Conservation (phyloP, 2,329 filamentous ascomycete genomes). For the Ilyonectria destructans region DNA sequence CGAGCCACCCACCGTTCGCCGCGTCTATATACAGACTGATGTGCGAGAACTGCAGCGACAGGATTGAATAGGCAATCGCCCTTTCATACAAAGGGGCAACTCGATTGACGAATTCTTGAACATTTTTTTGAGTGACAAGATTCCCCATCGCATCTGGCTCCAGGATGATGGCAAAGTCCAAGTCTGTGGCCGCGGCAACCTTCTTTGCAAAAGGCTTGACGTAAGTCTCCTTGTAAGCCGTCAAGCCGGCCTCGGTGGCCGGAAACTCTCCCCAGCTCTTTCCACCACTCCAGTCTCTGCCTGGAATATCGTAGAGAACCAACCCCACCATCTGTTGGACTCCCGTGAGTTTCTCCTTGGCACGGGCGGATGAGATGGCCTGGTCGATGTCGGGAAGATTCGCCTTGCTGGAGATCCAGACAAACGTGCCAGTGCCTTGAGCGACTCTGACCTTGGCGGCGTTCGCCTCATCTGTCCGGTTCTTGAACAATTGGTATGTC, state of each 20-base stretch:
- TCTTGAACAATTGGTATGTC: constrained; percentile 6
- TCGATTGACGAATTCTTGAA: background rate
- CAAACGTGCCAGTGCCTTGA: constrained; percentile 24
- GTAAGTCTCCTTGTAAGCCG: constrained; percentile 10
- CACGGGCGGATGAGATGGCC: constrained; percentile 18
- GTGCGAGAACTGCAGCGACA: constrained; percentile 24
- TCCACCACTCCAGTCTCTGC: constrained; percentile 16
- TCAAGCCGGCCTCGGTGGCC: constrained; percentile 12
- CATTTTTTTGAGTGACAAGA: constrained; percentile 15
- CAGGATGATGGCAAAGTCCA: constrained; percentile 25
- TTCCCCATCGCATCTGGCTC: constrained; percentile 28
- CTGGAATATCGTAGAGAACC: constrained; percentile 30
- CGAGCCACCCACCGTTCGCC: constrained; percentile 26
- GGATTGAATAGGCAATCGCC: constrained; percentile 15
- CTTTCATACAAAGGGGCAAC: constrained; percentile 23
- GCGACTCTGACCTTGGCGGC: constrained; percentile 22
- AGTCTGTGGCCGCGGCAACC: background rate
- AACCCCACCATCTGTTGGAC: constrained; percentile 21
- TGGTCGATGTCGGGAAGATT: constrained; percentile 26
- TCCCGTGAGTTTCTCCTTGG: constrained; percentile 3
- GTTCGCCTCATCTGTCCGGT: constrained; percentile 13
- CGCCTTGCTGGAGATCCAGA: constrained; percentile 18
- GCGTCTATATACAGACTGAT: constrained; percentile 22
- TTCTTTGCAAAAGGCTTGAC: constrained; percentile 25
- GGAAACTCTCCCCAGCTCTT: constrained; percentile 13